These are phyloP conservation scores for Afroboletus lepidellus DNA, from an alignment of 1,284 basidiomycete species.

Conservation along the genomic window DNA sequence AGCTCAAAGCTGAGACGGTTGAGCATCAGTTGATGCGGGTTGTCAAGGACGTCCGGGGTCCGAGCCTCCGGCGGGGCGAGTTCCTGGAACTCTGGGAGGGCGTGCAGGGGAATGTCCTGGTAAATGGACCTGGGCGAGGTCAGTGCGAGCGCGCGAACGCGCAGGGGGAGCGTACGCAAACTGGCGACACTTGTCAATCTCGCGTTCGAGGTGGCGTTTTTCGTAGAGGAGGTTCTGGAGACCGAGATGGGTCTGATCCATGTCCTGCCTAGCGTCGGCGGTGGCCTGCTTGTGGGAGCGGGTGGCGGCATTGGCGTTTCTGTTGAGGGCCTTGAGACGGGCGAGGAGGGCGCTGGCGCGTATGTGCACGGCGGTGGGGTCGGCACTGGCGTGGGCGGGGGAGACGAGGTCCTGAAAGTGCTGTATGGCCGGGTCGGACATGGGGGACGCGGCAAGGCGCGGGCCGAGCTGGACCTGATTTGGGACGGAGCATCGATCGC, in stretches of 20 bases:
- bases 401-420: conserved; percentile 62
- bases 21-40: conserved; percentile 78
- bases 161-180: conserved; percentile 62
- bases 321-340: conserved; percentile 72
- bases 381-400: conserved; percentile 41
- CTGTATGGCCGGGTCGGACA: conserved; percentile 48
- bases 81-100: conserved; percentile 59
- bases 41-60: conserved; percentile 54
- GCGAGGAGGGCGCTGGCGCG: conserved; percentile 71
- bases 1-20: conserved; percentile 80
- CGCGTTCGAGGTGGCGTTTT: conserved; percentile 78
- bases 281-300: conserved; percentile 70
- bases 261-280: conserved; percentile 70
- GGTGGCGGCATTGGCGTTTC: conserved; percentile 67
- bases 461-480: conserved; percentile 10
- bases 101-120: conserved; percentile 74
- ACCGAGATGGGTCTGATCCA: conserved; percentile 80
- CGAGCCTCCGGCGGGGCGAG: conserved; percentile 68
- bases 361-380: conserved; percentile 53
- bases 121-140: conserved; percentile 62
- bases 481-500: conserved; percentile 12
- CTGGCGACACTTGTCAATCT: conserved; percentile 84
- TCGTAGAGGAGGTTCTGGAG: conserved; percentile 82
- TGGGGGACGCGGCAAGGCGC: conserved; percentile 7
- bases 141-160: neutral